phyloP scores from a whole-genome alignment of 192 early-diverging fungal genomes.

The Radiomyces spectabilis region DNA sequence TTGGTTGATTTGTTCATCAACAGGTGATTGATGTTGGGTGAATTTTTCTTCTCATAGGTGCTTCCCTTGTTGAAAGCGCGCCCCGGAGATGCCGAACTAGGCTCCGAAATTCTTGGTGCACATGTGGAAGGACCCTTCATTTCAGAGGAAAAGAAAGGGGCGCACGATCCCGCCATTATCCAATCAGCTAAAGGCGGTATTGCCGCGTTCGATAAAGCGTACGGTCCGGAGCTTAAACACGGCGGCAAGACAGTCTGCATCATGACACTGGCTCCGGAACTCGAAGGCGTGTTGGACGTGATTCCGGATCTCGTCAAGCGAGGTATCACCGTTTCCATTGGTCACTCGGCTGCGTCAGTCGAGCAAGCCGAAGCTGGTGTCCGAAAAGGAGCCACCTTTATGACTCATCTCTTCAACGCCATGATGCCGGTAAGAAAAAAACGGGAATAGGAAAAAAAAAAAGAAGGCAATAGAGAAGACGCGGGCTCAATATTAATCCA shows the following conservation, averaged over 20 bases:
- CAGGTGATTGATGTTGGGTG: neutral
- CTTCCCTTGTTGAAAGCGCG: conserved; percentile 56
- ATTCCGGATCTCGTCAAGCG: conserved; percentile 57
- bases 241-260: conserved; percentile 44
- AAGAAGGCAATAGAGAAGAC: neutral
- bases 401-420: conserved; percentile 84
- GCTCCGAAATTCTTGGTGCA: conserved; percentile 66
- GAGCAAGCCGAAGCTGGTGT: conserved; percentile 55
- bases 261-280: conserved; percentile 74
- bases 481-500: neutral
- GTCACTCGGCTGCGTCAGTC: conserved; percentile 59
- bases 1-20: neutral
- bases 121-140: conserved; percentile 66
- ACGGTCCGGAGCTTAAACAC: conserved; percentile 51
- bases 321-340: conserved; percentile 61
- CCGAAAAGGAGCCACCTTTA: conserved; percentile 54
- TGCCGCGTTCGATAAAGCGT: conserved; percentile 57
- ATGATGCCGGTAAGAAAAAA: conserved; percentile 49
- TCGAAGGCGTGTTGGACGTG: conserved; percentile 59
- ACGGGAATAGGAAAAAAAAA: no score
- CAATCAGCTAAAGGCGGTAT: conserved; percentile 47
- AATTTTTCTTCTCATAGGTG: conserved; percentile 24
- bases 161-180: conserved; percentile 54
- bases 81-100: conserved; percentile 48
- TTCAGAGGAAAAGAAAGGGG: conserved; percentile 59